Conservation (phyloP, 164 flowering plant genomes). For the Stephania cephalantha region DNA sequence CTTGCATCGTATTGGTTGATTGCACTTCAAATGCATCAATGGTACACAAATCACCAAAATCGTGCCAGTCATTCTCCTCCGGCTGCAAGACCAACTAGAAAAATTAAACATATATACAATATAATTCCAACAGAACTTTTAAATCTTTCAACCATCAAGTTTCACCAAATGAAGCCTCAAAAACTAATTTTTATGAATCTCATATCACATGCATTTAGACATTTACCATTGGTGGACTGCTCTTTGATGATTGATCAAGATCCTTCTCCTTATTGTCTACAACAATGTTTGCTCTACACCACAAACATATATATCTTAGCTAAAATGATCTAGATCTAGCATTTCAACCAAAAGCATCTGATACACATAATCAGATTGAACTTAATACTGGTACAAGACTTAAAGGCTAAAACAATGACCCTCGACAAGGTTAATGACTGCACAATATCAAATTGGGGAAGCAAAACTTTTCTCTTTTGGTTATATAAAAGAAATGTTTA, state of each 20-base stretch:
- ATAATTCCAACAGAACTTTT: no score
- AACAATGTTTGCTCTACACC: constrained; percentile 57
- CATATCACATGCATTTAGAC: no score
- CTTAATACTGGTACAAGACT: background rate
- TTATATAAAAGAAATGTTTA: background rate
- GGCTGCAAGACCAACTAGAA: no score
- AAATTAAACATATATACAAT: no score
- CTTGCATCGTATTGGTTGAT: constrained; percentile 38
- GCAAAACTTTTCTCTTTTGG: background rate
- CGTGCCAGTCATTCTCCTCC: constrained; percentile 87
- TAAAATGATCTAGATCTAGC: background rate
- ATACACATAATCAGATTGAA: background rate
- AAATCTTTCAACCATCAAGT: no score
- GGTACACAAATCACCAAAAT: constrained; percentile 89
- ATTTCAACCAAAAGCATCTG: background rate
- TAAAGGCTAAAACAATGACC: background rate
- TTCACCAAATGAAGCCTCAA: no score
- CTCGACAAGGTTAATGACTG: background rate
- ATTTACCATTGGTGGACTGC: constrained; percentile 23
- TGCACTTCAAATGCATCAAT: constrained; percentile 55
- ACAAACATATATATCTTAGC: constrained; percentile 18
- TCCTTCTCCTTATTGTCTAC: constrained; percentile 41
- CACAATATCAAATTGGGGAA: background rate
- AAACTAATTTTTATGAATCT: no score
- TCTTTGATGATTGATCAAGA: constrained; percentile 35